Evolutionary conservation across 2,329 filamentous ascomycete genomes (phyloP).

Genomic region (Zymoseptoria passerinii): DNA sequence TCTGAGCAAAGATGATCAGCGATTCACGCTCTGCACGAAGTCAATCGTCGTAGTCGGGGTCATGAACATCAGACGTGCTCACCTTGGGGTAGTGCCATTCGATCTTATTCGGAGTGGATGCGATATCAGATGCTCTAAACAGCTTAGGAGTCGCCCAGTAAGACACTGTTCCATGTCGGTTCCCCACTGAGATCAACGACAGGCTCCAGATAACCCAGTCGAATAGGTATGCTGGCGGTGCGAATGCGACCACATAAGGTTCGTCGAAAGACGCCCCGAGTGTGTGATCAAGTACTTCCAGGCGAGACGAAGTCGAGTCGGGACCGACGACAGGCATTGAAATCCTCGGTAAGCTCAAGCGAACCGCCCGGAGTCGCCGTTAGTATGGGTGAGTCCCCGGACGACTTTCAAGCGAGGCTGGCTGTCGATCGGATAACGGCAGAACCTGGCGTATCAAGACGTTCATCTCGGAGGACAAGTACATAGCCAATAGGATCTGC

Average conservation of each 20-base stretch:
- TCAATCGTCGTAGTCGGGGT: background rate
- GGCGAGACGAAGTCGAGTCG: conserved; percentile 34
- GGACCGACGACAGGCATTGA: conserved; percentile 21
- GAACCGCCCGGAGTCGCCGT: conserved; percentile 36
- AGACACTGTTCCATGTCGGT: conserved; percentile 66
- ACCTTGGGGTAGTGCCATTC: conserved; percentile 64
- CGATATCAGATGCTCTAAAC: conserved; percentile 76
- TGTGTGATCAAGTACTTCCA: conserved; percentile 54
- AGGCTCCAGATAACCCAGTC: conserved; percentile 69
- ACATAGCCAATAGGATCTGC: conserved; percentile 4
- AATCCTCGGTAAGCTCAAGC: conserved; percentile 32
- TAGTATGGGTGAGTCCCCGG: conserved; percentile 60
- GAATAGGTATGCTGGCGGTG: conserved; percentile 60
- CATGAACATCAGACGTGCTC: background rate
- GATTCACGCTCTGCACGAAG: conserved; percentile 53
- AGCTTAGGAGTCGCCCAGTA: conserved; percentile 63
- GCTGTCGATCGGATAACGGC: conserved; percentile 1
- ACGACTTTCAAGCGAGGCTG: conserved; percentile 51
- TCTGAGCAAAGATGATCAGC: conserved; percentile 61
- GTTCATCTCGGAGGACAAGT: conserved; percentile 1
- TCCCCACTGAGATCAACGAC: conserved; percentile 61
- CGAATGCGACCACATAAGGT: conserved; percentile 64
- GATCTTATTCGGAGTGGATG: conserved; percentile 64
- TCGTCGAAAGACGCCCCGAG: conserved; percentile 67
- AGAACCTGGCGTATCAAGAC: background rate